Evolutionary conservation across 1,284 basidiomycete species (phyloP), one percentile per base, ranked within the genome.

Genomic region (Ustilago nuda): DNA sequence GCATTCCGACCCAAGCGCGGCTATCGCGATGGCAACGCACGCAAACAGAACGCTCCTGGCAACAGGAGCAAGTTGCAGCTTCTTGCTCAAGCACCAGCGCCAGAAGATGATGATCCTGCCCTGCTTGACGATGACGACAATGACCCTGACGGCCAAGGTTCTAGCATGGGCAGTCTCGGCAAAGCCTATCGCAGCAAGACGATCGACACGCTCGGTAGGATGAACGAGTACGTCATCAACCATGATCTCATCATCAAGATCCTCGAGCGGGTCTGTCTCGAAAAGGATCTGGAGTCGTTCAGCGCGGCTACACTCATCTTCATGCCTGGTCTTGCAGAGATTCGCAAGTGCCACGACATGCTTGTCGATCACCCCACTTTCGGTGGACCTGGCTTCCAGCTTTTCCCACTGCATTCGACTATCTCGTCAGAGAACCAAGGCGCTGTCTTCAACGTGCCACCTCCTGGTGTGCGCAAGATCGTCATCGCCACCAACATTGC

Each of bases 331-430:
- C 75, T 86, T 17, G 83, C 82, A 30, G 95, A 98, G 86, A 99
- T 99, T 66, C 91, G 95, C 43, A 91, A 92, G 56, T 87, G 98
- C 72, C 92, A 92, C 80, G 95, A 98, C 79, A 88, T 93, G 66
- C 88, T 99, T 23, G 87, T 88, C 43, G 92, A 92, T 51, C 95
- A 99, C 85, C 88, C 88, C 0, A 80, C 85, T 0, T 97, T 99
- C 84, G 92, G 93, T 36, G 88, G 89, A 3, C 87, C 88, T 32
- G 4, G 87, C 87, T 98, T 97, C 88, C 90, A 89, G 69, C 88
- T 98, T 37, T 93, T 93, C 84, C 94, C 94, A 0, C 87, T 99
- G n/a, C 97, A 99, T 86, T 98, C 96, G 4, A 93, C 82, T 27
- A 81, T 86, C 53, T 76, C 81, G 8, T 82, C 81, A 33, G 96